Evolutionary conservation across 139 green algal genomes (phyloP), one percentile per base, ranked within the genome.

Genomic region (Chlorella sp.): DNA sequence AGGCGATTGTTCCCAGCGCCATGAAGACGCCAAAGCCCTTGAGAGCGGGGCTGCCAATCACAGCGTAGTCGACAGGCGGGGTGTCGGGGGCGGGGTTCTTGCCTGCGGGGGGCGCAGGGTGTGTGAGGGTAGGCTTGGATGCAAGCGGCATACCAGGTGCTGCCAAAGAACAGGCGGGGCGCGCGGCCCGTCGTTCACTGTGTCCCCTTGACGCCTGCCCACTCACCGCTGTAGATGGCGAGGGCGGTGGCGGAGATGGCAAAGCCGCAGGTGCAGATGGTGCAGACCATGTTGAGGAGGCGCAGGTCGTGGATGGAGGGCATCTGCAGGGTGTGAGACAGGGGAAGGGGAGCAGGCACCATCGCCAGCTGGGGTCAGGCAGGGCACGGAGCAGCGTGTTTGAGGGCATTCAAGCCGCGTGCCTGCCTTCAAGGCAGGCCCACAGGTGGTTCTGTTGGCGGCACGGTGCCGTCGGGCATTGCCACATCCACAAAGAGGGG

Each of bases 1-100:
- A 94, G 22, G 92, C 92, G 60, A 94, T 90, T 32, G 88, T 91
- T 24, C 91, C 91, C 34, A 94, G 90, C 1, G 90, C 92, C 30
- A 86, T 77, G 53, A 93, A 92, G 28, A 92, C 85, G 14, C 66
- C 80, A 71, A 94, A 91, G 19, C 84, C 26, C 36, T 85, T 87
- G 14, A n/a, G 18, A 19, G 39, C n/a, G 64, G 83, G 28, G 83
- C 37, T 66, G 37, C 83, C 83, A 11, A 88, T 11, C 7, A 88
- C 40, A 7, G 66, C 18, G 39, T 88, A 88, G 11, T n/a, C 30
- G 14, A 79, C 66, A 0, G 83, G 83, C 0, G 37, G 37, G 2
- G 40, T 12, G 83, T 80, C 83, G 0, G 37, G 24, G 12, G 83
- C 36, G 34, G 36, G 83, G 83, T 88, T 88, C 57, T 80, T 36